Evolutionary conservation across 306 rosid species (phyloP).

Genomic region (Arachis hypogaea): DNA sequence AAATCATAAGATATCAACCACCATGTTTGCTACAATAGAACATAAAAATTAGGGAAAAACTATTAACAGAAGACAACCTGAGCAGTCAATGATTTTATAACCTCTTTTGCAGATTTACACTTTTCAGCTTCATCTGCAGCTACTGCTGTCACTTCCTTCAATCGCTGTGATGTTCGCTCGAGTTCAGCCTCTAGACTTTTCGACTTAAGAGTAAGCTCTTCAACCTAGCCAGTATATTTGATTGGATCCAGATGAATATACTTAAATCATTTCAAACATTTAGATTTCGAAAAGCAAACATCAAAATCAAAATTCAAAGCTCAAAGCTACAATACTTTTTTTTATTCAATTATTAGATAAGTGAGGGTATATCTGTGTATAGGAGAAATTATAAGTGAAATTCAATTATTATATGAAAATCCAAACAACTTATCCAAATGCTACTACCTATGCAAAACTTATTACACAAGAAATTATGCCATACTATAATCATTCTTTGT

Average conservation of each 20-base stretch:
- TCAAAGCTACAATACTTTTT: constrained; percentile 15
- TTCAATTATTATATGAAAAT: constrained; percentile 21
- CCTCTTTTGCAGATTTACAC: constrained; percentile 91
- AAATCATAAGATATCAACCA: constrained; percentile 34
- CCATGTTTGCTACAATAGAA: constrained; percentile 7
- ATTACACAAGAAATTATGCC: background rate
- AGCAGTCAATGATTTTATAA: constrained; percentile 78
- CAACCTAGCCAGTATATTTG: constrained; percentile 59
- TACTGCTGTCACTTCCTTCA: constrained; percentile 76
- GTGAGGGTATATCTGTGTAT: constrained; percentile 11
- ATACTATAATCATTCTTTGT: background rate
- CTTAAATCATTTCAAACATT: constrained; percentile 35
- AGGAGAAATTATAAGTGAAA: background rate
- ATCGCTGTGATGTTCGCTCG: constrained; percentile 66
- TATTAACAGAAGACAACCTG: constrained; percentile 63
- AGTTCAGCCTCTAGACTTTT: constrained; percentile 81
- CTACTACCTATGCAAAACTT: background rate
- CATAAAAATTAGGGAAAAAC: constrained; percentile 21
- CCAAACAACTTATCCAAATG: constrained; percentile 26
- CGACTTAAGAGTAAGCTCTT: constrained; percentile 71
- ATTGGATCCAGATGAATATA: constrained; percentile 23
- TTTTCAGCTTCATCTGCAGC: constrained; percentile 89
- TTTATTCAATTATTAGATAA: constrained; percentile 19
- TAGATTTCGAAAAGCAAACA: constrained; percentile 22
- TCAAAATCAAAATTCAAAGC: constrained; percentile 12